Base-by-base conservation (phyloP, 2,329 filamentous ascomycete species). In the Aspergillus pseudoviridinutans region DNA sequence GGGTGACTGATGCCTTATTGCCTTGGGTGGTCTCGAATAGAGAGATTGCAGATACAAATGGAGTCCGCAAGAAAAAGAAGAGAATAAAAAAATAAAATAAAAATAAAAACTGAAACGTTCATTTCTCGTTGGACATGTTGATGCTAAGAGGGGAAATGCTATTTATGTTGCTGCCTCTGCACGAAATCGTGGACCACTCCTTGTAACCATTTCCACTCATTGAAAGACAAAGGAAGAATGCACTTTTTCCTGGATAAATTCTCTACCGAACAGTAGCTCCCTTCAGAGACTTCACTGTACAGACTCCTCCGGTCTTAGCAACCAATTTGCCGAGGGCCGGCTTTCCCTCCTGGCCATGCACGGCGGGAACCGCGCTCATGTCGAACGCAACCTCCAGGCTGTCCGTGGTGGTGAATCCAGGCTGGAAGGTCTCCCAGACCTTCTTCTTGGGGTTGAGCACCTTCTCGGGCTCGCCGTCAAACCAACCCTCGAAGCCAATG, bases 361-460 rank as follows among this genome's bases (percentile, higher is more conserved):
- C 79, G 75, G 88, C 86, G 76, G 90, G 88, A 38, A 96, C 90
- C 49, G 81, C 86, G 49, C 78, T 82, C 3, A 89, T 90, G 69
- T 97, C 90, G 72, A 97, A 99, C 0, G 84, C 92, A 38, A 96
- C 93, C 76, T 92, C 89, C 53, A 93, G 81, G 50, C 76, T 77
- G 7, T 88, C 88, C 1, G 89, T 96, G 7, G 93, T 99, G 29
- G 90, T 96, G 79, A 97, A 97, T 0, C 93, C 94, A 1, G 92
- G 92, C 82, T 97, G 93, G 78, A 96, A 91, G 9, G 84, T 91
- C 82, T 99, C 94, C 92, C 93, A 97, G 60, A 97, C 81, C 87
- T 97, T 97, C 87, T 97, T 99, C 88, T 99, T 99, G 58, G 94
- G 94, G 83, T 97, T 99, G 57, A 99, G 83, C 53, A 93, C 86